phyloP scores from a whole-genome alignment of 2,329 filamentous ascomycete species.

The Tolypocladium ovalisporum region DNA sequence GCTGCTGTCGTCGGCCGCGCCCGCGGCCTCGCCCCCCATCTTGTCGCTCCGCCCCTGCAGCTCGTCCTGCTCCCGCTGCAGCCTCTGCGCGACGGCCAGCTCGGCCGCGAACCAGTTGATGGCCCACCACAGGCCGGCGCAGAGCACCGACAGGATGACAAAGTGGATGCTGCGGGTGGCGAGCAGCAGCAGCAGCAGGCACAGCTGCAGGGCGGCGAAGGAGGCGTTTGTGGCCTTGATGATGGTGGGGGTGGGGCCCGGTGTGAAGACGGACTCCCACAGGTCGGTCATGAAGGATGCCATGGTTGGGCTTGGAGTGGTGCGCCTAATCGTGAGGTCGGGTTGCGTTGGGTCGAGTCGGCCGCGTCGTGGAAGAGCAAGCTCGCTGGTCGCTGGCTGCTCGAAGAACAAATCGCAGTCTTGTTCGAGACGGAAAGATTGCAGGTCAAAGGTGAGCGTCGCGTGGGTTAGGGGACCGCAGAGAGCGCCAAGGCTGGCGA shows the following conservation, averaged over 20 bases:
- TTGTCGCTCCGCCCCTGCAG: conserved; percentile 3
- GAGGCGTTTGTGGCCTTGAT: conserved; percentile 82
- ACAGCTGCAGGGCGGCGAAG: conserved; percentile 74
- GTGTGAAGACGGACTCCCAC: conserved; percentile 88
- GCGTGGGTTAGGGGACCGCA: neutral
- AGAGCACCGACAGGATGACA: conserved; percentile 66
- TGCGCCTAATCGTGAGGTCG: neutral
- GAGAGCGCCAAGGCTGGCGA: neutral
- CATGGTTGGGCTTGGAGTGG: conserved; percentile 25
- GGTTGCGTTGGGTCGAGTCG: too few species aligned
- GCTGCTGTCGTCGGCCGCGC: conserved; percentile 22
- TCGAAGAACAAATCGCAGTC: neutral
- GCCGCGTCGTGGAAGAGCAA: neutral
- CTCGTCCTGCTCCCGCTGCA: conserved; percentile 19
- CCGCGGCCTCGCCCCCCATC: conserved; percentile 2
- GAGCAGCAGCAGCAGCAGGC: conserved; percentile 65
- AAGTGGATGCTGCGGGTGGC: conserved; percentile 87
- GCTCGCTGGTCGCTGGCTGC: neutral
- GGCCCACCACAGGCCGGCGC: conserved; percentile 75
- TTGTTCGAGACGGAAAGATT: neutral
- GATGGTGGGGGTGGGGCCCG: conserved; percentile 79
- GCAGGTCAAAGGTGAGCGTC: neutral
- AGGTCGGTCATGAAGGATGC: conserved; percentile 60
- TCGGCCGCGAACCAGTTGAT: conserved; percentile 94
- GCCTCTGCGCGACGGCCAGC: conserved; percentile 32